Evolutionary conservation across 2,329 filamentous ascomycete genomes (phyloP).

Genomic region (Botrytis fabae): DNA sequence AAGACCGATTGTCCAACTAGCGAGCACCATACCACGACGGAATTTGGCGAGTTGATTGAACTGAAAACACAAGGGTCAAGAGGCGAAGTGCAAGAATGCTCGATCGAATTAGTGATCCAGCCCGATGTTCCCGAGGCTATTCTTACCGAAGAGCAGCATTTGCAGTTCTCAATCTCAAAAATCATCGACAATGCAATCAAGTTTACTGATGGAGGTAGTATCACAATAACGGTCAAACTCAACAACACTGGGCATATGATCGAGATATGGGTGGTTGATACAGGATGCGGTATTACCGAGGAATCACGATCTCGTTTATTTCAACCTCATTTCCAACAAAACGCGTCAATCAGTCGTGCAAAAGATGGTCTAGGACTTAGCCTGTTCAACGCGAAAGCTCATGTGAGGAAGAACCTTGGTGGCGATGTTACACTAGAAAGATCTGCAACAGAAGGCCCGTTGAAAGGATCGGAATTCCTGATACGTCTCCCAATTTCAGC

Average conservation of each 20-base stretch:
- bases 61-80: conserved; percentile 34
- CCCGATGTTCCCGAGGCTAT: conserved; percentile 52
- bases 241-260: conserved; percentile 54
- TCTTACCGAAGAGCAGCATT: conserved; percentile 49
- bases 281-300: conserved; percentile 66
- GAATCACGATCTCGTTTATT: conserved; percentile 67
- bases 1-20: conserved; percentile 34
- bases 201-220: conserved; percentile 65
- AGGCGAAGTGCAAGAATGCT: conserved; percentile 36
- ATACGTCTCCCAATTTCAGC: conserved; percentile 56
- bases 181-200: conserved; percentile 67
- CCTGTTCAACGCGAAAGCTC: conserved; percentile 69
- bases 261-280: conserved; percentile 63
- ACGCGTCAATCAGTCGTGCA: conserved; percentile 65
- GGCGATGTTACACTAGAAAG: conserved; percentile 65
- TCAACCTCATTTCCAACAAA: conserved; percentile 68
- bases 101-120: conserved; percentile 45
- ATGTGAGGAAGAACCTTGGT: conserved; percentile 63
- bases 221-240: conserved; percentile 59
- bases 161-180: conserved; percentile 45
- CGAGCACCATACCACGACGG: conserved; percentile 33
- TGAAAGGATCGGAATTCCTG: conserved; percentile 67
- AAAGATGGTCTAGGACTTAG: conserved; percentile 70
- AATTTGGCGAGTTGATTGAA: conserved; percentile 37
- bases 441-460: conserved; percentile 60